These are phyloP conservation scores for Cladorrhinum sp. DNA, from an alignment of 2,329 filamentous ascomycete species.

Conservation along the genomic window DNA sequence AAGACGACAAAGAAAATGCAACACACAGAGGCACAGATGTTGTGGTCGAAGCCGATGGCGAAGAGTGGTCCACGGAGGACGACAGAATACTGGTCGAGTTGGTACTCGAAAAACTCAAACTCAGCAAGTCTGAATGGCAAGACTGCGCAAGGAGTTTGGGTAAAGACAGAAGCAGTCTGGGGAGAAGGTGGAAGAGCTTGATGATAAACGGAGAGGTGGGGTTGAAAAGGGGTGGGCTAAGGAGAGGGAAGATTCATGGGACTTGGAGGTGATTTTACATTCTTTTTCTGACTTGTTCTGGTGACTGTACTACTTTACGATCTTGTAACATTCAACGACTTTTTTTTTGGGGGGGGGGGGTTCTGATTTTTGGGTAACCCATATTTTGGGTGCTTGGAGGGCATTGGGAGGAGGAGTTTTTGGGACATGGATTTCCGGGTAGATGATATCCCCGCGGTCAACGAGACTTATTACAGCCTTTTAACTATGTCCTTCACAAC, in stretches of 20 bases:
- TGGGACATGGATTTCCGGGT: too few relatives aligned
- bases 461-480: neutral
- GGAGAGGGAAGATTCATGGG: conserved; percentile 49
- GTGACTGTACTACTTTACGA: conserved; percentile 4
- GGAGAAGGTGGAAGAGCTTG: conserved; percentile 61
- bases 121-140: conserved; percentile 64
- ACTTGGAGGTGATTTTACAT: conserved; percentile 49
- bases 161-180: conserved; percentile 55
- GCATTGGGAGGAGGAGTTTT: too few relatives aligned
- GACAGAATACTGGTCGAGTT: conserved; percentile 65
- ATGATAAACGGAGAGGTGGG: conserved; percentile 58
- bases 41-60: conserved; percentile 44
- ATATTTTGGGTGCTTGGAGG: too few relatives aligned
- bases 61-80: conserved; percentile 60
- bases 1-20: conserved; percentile 21
- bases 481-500: neutral
- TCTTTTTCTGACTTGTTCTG: conserved; percentile 3
- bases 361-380: too few relatives aligned
- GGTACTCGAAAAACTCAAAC: conserved; percentile 62
- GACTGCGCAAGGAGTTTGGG: conserved; percentile 63
- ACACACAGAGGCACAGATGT: conserved; percentile 31
- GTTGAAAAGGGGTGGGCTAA: conserved; percentile 47
- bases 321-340: neutral
- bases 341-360: too few relatives aligned
- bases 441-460: too few relatives aligned